Conservation (phyloP, 2,329 filamentous ascomycete genomes). For the Aspergillus tanneri region DNA sequence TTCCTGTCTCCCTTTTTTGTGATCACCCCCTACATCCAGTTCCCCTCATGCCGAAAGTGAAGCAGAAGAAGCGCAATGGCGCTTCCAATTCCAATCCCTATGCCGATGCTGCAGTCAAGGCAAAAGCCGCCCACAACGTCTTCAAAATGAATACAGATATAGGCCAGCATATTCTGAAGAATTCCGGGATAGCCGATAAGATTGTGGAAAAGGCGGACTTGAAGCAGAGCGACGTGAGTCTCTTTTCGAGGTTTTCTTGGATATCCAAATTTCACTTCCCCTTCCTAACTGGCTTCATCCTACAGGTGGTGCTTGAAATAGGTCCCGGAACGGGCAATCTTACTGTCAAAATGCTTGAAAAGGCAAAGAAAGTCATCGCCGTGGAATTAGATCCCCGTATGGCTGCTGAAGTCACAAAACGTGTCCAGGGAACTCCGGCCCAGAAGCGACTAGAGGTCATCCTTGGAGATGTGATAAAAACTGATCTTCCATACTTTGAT, state of each 20-base stretch:
- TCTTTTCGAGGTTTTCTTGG: not conserved
- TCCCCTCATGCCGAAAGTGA: conserved; percentile 54
- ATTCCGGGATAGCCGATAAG: conserved; percentile 74
- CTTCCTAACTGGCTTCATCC: not conserved
- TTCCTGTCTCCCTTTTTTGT: not conserved
- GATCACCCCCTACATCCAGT: not conserved
- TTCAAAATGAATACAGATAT: conserved; percentile 97
- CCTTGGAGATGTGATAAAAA: conserved; percentile 91
- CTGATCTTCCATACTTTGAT: conserved; percentile 74
- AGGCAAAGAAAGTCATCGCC: conserved; percentile 77
- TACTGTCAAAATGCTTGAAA: conserved; percentile 83
- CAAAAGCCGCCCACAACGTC: conserved; percentile 68
- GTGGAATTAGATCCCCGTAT: conserved; percentile 95
- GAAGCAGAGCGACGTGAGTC: conserved; percentile 72
- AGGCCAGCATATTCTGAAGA: conserved; percentile 90
- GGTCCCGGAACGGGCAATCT: conserved; percentile 87
- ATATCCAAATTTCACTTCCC: not conserved
- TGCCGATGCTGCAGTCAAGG: conserved; percentile 47
- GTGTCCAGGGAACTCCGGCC: conserved; percentile 84
- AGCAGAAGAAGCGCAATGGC: conserved; percentile 54
- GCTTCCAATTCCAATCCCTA: conserved; percentile 42
- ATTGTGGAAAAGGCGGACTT: conserved; percentile 85
- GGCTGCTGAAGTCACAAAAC: conserved; percentile 91
- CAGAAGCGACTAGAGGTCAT: conserved; percentile 83
- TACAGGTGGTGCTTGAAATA: conserved; percentile 79